Evolutionary conservation across 352 stramenopile genomes (phyloP), one percentile per base, ranked within the genome.

Genomic region (Globisporangium paroecandrum): DNA sequence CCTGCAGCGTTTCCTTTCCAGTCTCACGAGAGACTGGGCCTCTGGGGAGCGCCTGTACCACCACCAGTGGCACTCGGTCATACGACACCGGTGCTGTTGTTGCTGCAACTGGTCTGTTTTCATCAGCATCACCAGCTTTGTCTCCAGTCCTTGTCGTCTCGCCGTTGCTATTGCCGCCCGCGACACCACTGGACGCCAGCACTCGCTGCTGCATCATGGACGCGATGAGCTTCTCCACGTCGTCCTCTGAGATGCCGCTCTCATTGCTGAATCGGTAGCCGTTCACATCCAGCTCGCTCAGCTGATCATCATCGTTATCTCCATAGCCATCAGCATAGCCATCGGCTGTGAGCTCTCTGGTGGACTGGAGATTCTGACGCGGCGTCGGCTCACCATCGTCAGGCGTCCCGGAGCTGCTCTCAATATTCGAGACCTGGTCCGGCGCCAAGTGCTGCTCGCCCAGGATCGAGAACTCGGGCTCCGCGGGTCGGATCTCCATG

Each of bases 401-500:
- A 3, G 41, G 43, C 29, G 24, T 41, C 1, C 20, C 62, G 24
- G 34, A 29, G 51, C 62, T 67, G 34, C 62, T 67, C 34, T 61
- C 62, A 6, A 60, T 25, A 12, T 25, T 34, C 6, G 41, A 43
- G 6, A 68, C 62, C 38, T 63, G 22, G 12, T 68, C 51, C 3
- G 20, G 38, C 15, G 62, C 24, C 20, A 69, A 8, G 41, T 43
- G 20, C 64, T 60, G 46, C 32, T 64, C 57, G 15, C 46, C 64
- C 20, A 72, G 51, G 29, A 79, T 70, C 55, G 67, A 75, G 53
- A 76, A 77, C 24, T 69, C 49, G 1, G 68, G 34, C 41, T 79
- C 65, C 0, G 65, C 66, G 1, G 68, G 71, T 7, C 62, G 71
- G 4, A 78, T 41, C 7, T 72, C 27, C 71, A 77, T 71, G 24